Base-by-base conservation (phyloP, 352 stramenopile genomes). In the Pythium brassicae region DNA sequence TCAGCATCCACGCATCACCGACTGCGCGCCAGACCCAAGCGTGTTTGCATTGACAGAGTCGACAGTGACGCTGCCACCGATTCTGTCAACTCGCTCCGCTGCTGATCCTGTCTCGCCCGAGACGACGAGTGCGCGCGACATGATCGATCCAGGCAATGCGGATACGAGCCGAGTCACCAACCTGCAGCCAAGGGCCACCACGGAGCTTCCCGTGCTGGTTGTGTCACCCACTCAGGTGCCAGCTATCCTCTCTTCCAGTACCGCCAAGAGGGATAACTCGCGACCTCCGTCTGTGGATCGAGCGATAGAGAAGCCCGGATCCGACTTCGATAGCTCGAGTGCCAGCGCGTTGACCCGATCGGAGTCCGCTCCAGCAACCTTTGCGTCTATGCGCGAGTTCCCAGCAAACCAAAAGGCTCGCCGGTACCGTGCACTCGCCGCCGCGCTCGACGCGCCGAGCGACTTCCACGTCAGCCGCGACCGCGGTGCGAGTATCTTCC, bases 401-500 rank as follows among this genome's bases (percentile, higher is more conserved):
- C 15, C 52, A 12, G 49, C 57, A 43, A 53, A 46, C 51, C 50
- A 67, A 19, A 65, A 66, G 20, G 50, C 61, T n/a, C 86, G 81
- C 22, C 64, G 62, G 27, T 71, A 72, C 4, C 70, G 76, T 27
- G 76, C 76, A 8, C 51, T 89, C 5, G 61, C 65, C 42, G 65
- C 50, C 39, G 78, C 68, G 34, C 57, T 87, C 19, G 62, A 70
- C 19, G 61, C 20, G 0, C 42, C 54, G n/a, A 46, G 60, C 4
- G 59, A 71, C 4, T 68, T 74, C 52, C 74, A 78, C 50, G 52
- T 76, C 20, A 43, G 49, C 3, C 71, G 71, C 14, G 63, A 86
- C 35, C 68, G 68, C 50, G 76, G 76, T 6, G 57, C 62, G 17
- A 76, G 65, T 44, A 80, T 86, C 43, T 78, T 86, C 53, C 64